Base-by-base conservation (phyloP, 352 stramenopile genomes). In the Globisporangium polare region DNA sequence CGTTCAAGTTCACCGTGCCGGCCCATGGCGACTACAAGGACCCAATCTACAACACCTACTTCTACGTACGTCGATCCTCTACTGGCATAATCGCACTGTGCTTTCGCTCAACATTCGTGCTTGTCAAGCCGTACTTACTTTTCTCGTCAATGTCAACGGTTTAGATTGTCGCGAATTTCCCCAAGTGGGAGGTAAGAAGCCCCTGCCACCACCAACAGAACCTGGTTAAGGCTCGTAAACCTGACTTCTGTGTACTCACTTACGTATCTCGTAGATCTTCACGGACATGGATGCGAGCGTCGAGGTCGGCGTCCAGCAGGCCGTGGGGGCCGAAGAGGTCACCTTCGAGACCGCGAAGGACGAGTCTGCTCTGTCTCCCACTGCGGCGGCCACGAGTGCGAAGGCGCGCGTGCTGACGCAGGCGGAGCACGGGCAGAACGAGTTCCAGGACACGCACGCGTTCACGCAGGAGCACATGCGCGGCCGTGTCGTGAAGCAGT, bases 381-480 rank as follows among this genome's bases (percentile, higher is more conserved):
- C 24, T 20, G 47, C 47, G 49, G 65, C 33, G 20, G 1, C 27
- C 50, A 53, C 43, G 24, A 51, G 43, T 12, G 46, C 59, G 5
- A 65, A 56, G 6, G 68, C 66, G 20, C 74, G 77, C 31, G 68
- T 91, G 31, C 51, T 91, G 17, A 91, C 80, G 2, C 63, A 80
- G 45, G 68, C 64, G 13, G 69, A 88, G 29, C 69, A 89, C 50
- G 82, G 80, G 0, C 70, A 88, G 35, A 54, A 80, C 53, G 72
- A 80, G 39, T 86, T 88, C 33, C 60, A 62, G 39, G 68, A 68
- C 20, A 86, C 77, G 43, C 78, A 91, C 58, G 42, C 69, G 45
- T 72, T 77, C 49, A 89, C 80, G 22, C 73, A 91, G 46, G 35
- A 58, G n/a, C 73, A 88, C 64, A 91, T 89, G 82, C 77, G 79